Evolutionary conservation across 2,329 filamentous ascomycete species (phyloP).

Genomic region (Pseudogymnoascus sp.): DNA sequence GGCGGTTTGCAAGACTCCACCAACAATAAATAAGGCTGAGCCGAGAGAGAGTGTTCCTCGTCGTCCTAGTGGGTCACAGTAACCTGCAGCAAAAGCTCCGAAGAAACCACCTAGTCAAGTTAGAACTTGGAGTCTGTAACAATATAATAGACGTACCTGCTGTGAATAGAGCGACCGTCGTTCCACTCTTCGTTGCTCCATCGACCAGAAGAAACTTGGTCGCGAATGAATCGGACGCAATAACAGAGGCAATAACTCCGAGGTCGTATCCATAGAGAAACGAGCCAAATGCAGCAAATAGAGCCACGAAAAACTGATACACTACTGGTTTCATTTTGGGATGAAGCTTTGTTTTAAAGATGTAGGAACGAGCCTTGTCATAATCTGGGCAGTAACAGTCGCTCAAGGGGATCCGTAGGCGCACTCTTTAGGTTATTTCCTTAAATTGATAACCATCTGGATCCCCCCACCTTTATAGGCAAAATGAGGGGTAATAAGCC

Average conservation of each 20-base stretch:
- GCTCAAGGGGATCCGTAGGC: too few species aligned
- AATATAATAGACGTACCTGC: slow-evolving; percentile 16
- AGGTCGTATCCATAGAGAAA: slow-evolving; percentile 17
- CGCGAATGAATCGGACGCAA: slow-evolving; percentile 12
- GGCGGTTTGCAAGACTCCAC: slow-evolving; percentile 53
- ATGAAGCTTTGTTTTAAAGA: too few species aligned
- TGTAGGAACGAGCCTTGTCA: too few species aligned
- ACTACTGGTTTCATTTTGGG: slow-evolving; percentile 17
- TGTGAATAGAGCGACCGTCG: slow-evolving; percentile 49
- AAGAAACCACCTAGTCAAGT: slow-evolving; percentile 34
- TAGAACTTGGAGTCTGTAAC: slow-evolving; percentile 45
- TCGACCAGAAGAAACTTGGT: neutral
- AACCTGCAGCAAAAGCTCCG: slow-evolving; percentile 36
- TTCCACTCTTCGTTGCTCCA: neutral
- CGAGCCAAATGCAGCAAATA: slow-evolving; percentile 14
- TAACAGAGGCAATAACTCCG: slow-evolving; percentile 13
- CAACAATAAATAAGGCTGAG: slow-evolving; percentile 50
- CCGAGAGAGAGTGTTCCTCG: slow-evolving; percentile 50
- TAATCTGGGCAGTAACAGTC: too few species aligned
- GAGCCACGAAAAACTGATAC: slow-evolving; percentile 15
- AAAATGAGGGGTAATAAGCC: too few species aligned
- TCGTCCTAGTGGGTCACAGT: slow-evolving; percentile 48
- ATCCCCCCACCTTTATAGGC: too few species aligned
- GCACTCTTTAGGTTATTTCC: too few species aligned
- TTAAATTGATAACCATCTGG: too few species aligned